These are phyloP conservation scores for Thecaphora frezii DNA, from an alignment of 1,284 basidiomycete genomes.

Conservation along the genomic window DNA sequence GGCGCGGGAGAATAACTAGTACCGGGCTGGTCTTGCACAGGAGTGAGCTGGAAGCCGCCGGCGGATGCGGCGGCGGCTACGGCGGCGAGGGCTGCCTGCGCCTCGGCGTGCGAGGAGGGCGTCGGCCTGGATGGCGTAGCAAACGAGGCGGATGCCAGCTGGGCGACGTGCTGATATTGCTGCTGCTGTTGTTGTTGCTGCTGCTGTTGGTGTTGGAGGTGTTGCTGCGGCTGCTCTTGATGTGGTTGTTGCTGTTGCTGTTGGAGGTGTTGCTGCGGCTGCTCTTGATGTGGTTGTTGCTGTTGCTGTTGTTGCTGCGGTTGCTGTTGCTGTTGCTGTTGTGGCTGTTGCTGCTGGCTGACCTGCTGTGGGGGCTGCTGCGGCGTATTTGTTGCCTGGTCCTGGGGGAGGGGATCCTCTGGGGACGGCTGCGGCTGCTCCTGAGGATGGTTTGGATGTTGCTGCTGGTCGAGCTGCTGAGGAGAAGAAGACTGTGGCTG, in stretches of 20 bases:
- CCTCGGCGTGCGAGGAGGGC: slow-evolving; percentile 29
- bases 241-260: slow-evolving; percentile 20
- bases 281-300: slow-evolving; percentile 10
- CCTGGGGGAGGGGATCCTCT: slow-evolving; percentile 7
- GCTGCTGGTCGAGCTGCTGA: background rate
- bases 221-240: background rate
- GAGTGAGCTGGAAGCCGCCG: slow-evolving; percentile 34
- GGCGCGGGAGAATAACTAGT: slow-evolving; percentile 2
- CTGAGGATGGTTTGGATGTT: background rate
- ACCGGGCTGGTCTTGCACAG: background rate
- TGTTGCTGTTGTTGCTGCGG: background rate
- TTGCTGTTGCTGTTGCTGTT: slow-evolving; percentile 20
- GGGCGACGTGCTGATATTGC: background rate
- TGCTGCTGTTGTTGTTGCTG: background rate
- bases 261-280: slow-evolving; percentile 15
- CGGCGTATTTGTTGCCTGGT: slow-evolving; percentile 8
- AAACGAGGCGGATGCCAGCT: slow-evolving; percentile 2
- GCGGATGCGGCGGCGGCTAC: slow-evolving; percentile 28
- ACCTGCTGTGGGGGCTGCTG: slow-evolving; percentile 5
- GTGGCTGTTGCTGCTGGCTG: background rate
- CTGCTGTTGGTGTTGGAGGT: background rate
- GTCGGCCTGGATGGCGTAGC: slow-evolving; percentile 17
- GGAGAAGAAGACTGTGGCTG: background rate
- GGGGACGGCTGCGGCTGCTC: background rate
- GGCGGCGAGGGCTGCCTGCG: slow-evolving; percentile 34